These are phyloP conservation scores for Kodamaea suecica DNA, from an alignment of 1,139 yeast species.

Conservation along the genomic window DNA sequence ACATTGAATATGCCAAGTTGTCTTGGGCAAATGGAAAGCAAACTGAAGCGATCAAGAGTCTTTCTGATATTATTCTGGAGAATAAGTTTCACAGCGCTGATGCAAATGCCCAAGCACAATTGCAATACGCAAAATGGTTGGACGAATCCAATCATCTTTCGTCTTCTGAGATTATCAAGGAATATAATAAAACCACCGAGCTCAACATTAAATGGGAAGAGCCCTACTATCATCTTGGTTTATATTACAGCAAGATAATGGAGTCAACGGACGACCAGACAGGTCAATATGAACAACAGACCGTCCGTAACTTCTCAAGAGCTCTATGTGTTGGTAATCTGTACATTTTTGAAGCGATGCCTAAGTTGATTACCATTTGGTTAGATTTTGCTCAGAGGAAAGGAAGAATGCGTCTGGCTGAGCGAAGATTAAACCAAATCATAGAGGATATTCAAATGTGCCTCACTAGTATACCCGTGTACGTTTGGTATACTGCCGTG, in stretches of 20 bases:
- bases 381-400: conserved; percentile 64
- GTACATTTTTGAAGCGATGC: conserved; percentile 79
- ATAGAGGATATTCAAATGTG: conserved; percentile 53
- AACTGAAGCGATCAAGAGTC: conserved; percentile 73
- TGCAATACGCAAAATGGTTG: conserved; percentile 85
- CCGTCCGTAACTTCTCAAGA: conserved; percentile 61
- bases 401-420: conserved; percentile 27
- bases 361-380: conserved; percentile 90
- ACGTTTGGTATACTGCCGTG: conserved; percentile 79
- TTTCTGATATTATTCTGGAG: conserved; percentile 42
- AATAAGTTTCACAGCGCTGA: conserved; percentile 14
- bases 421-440: conserved; percentile 43
- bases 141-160: conserved; percentile 85
- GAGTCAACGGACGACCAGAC: conserved; percentile 51
- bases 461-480: conserved; percentile 49
- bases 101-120: conserved; percentile 51
- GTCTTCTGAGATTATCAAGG: conserved; percentile 66
- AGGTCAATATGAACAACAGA: conserved; percentile 68
- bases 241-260: conserved; percentile 71
- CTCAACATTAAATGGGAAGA: conserved; percentile 70
- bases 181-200: conserved; percentile 59
- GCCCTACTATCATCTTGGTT: conserved; percentile 77
- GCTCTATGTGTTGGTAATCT: conserved; percentile 69
- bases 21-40: conserved; percentile 91
- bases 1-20: conserved; percentile 77